These are phyloP conservation scores for Xylariaceae sp. DNA, from an alignment of 2,329 filamentous ascomycete genomes.

Conservation along the genomic window DNA sequence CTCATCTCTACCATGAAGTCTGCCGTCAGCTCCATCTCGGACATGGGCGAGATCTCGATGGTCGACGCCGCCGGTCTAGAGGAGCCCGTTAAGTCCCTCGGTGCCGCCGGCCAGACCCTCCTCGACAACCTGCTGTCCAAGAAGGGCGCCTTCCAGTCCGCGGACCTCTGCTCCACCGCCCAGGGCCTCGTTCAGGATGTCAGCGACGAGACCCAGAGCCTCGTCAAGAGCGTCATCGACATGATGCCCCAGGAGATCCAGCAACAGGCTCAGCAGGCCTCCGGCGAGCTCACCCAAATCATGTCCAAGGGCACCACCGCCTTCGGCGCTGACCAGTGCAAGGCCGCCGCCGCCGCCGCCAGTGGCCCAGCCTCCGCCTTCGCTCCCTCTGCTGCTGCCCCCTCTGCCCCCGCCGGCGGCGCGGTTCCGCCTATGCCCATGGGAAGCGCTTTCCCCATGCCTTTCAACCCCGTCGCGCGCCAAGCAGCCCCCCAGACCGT, in stretches of 20 bases:
- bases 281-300: slow-evolving; percentile 15
- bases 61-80: slow-evolving; percentile 23
- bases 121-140: slow-evolving; percentile 27
- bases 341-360: not conserved
- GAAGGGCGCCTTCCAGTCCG: slow-evolving; percentile 26
- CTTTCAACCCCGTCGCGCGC: not conserved
- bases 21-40: slow-evolving; percentile 18
- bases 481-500: slow-evolving; percentile 1
- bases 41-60: slow-evolving; percentile 13
- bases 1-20: slow-evolving; percentile 29
- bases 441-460: not conserved
- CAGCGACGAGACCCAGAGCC: slow-evolving; percentile 15
- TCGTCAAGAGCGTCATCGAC: slow-evolving; percentile 23
- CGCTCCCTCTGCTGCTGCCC: not conserved
- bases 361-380: not conserved
- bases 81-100: slow-evolving; percentile 8
- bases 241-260: slow-evolving; percentile 25
- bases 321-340: slow-evolving; percentile 26
- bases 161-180: slow-evolving; percentile 22
- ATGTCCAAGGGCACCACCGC: slow-evolving; percentile 15
- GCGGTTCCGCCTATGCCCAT: not conserved
- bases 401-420: not conserved
- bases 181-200: slow-evolving; percentile 15
- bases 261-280: slow-evolving; percentile 12
- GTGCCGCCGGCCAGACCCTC: slow-evolving; percentile 15